Percentiles rank a stretch among this genome's conserved stretches.
phyloP scores from a whole-genome alignment of 257 asterid genomes.

The Penstemon davidsonii region DNA sequence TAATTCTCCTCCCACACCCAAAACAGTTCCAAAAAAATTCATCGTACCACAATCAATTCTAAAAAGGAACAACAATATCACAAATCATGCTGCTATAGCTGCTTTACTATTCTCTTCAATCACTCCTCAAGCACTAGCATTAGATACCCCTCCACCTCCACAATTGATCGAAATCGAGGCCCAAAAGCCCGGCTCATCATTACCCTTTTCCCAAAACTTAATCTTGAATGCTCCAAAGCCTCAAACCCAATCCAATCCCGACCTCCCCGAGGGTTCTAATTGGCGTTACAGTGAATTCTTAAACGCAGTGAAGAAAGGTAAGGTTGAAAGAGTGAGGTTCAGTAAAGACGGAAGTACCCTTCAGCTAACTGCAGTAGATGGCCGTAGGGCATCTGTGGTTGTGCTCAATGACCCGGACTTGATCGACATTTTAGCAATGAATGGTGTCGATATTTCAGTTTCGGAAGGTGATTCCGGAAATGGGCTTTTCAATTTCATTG shows the following conservation, averaged over 20 bases:
- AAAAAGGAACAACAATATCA: constrained; percentile 25
- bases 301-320: constrained; percentile 96
- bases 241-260: constrained; percentile 57
- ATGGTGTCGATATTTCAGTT: constrained; percentile 92
- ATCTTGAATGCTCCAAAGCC: constrained; percentile 84
- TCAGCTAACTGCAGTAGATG: constrained; percentile 91
- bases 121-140: constrained; percentile 71
- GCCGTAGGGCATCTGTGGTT: constrained; percentile 75
- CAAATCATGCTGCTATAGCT: constrained; percentile 71
- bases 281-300: constrained; percentile 96
- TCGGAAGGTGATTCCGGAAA: constrained; percentile 90
- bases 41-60: constrained; percentile 49
- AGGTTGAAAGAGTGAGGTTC: constrained; percentile 90
- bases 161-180: constrained; percentile 64
- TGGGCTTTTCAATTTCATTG: constrained; percentile 76
- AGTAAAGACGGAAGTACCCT: constrained; percentile 86
- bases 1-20: constrained; percentile 69
- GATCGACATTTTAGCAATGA: constrained; percentile 91
- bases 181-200: constrained; percentile 46
- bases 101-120: constrained; percentile 73
- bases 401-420: constrained; percentile 96
- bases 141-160: constrained; percentile 55
- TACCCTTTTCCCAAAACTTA: constrained; percentile 69
- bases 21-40: constrained; percentile 55
- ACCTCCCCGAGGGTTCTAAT: constrained; percentile 80